Evolutionary conservation across 306 rosid species (phyloP).

Genomic region (Medicago lupulina): DNA sequence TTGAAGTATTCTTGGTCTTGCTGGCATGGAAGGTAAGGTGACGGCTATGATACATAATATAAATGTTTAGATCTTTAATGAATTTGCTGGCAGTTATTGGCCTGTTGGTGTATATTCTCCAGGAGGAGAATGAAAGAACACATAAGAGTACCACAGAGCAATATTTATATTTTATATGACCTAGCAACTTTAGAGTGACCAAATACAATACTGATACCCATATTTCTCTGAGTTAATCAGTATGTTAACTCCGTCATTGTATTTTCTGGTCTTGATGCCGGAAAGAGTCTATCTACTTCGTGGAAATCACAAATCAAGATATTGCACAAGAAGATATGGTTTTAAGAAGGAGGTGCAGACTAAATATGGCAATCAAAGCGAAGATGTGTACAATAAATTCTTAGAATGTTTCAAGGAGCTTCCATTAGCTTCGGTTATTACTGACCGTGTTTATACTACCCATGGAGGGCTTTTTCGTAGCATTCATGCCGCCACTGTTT

Average conservation of each 20-base stretch:
- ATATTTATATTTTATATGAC: constrained; percentile 36
- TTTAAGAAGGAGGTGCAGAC: constrained; percentile 75
- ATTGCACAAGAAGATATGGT: constrained; percentile 69
- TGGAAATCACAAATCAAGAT: constrained; percentile 83
- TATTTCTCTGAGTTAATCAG: constrained; percentile 23
- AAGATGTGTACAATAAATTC: constrained; percentile 70
- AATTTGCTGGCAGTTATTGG: constrained; percentile 12
- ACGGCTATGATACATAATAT: background rate
- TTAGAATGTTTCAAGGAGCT: constrained; percentile 83
- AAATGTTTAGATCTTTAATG: constrained; percentile 27
- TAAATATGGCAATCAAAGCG: constrained; percentile 77
- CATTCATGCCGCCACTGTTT: constrained; percentile 38
- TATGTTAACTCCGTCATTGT: constrained; percentile 32
- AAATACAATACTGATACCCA: constrained; percentile 20
- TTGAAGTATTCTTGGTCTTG: constrained; percentile 84
- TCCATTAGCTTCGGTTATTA: constrained; percentile 84
- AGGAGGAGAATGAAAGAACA: constrained; percentile 12
- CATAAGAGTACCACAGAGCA: constrained; percentile 18
- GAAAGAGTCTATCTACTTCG: constrained; percentile 84
- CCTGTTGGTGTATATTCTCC: constrained; percentile 16
- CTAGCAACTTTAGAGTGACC: constrained; percentile 17
- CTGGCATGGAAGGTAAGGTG: constrained; percentile 89
- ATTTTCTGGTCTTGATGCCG: constrained; percentile 84
- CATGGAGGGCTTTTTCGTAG: constrained; percentile 95
- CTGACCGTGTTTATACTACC: constrained; percentile 73